Base-by-base conservation (phyloP, 139 green algal species). In the Chlamydomonas sphaeroides region DNA sequence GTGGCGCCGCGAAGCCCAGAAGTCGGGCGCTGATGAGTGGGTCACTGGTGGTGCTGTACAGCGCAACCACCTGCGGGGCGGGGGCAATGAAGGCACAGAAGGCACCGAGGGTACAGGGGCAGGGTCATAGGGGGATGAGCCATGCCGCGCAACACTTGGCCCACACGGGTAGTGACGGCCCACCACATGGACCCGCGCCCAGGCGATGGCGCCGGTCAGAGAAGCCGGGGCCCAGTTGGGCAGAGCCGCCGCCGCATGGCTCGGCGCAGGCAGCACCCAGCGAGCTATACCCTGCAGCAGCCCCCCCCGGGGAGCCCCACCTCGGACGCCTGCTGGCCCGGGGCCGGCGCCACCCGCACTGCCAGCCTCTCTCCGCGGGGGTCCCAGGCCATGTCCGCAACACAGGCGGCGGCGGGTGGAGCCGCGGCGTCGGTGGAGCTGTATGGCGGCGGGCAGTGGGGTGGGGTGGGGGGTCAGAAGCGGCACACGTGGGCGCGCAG, bases 311-410 rank as follows among this genome's bases (percentile, higher is more conserved):
- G 36, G 17, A 3, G 32, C 17, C 51, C 68, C 68, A 85, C 57
- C 36, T 66, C 49, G 45, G 23, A 6, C 21, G 56, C 25, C 56
- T n/a, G 25, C 18, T 20, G 21, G 49, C 11, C 26, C 36, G 35
- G 36, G 25, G 79, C 26, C 25, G 48, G 57, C 56, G 41, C 69
- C 36, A 91, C 65, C n/a, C 80, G 66, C 36, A 88, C 80, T 2
- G 75, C 84, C 42, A 89, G 71, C 30, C 87, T 68, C 69, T 79
- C 76, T 20, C 88, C 85, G 0, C 21, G 45, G 7, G 59, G 42
- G 25, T 92, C 88, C 88, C 88, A 92, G 0, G 79, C 83, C 62
- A 89, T 59, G 79, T 84, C 75, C 15, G 65, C 33, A 14, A 90
- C 65, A 32, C 32, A 28, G 23, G 11, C 30, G 61, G 30, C 7